phyloP scores from a whole-genome alignment of 805 yeast species.

The Isabelozyma gotoi region DNA sequence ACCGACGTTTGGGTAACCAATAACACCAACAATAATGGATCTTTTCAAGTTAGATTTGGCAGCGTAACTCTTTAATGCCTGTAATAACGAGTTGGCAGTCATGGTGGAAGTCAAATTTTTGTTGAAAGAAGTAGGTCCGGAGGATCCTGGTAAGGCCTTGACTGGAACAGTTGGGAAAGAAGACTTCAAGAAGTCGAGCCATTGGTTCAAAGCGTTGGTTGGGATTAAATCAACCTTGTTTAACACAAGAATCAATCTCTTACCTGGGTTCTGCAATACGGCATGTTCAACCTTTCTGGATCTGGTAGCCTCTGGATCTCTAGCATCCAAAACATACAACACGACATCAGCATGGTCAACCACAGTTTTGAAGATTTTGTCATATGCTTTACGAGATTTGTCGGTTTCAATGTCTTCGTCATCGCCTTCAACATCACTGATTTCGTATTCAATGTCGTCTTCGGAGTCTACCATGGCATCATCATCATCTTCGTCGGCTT shows the following conservation, averaged over 20 bases:
- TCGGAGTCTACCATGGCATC: conserved; percentile 32
- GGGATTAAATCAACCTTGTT: conserved; percentile 95
- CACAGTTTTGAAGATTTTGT: conserved; percentile 89
- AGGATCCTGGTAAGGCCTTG: conserved; percentile 74
- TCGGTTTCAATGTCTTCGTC: conserved; percentile 52
- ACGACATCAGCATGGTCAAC: conserved; percentile 91
- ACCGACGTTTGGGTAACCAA: conserved; percentile 97
- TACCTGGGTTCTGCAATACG: conserved; percentile 73
- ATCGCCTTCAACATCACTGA: conserved; percentile 37
- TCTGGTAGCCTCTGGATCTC: conserved; percentile 95
- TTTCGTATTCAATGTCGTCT: conserved; percentile 42
- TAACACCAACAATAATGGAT: conserved; percentile 89
- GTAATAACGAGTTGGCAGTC: conserved; percentile 73
- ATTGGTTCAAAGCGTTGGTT: conserved; percentile 73
- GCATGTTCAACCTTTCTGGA: conserved; percentile 90
- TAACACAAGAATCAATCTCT: conserved; percentile 79
- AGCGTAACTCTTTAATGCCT: conserved; percentile 83
- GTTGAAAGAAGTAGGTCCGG: conserved; percentile 66
- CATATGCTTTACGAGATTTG: conserved; percentile 85
- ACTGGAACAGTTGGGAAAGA: conserved; percentile 92
- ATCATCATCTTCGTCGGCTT: conserved; percentile 31
- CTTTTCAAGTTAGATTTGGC: conserved; percentile 81
- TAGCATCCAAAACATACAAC: conserved; percentile 91
- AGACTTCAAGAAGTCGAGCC: conserved; percentile 77
- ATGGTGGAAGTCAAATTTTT: conserved; percentile 68